phyloP scores from a whole-genome alignment of 805 yeast species.

The Saturnispora serradocipensis region DNA sequence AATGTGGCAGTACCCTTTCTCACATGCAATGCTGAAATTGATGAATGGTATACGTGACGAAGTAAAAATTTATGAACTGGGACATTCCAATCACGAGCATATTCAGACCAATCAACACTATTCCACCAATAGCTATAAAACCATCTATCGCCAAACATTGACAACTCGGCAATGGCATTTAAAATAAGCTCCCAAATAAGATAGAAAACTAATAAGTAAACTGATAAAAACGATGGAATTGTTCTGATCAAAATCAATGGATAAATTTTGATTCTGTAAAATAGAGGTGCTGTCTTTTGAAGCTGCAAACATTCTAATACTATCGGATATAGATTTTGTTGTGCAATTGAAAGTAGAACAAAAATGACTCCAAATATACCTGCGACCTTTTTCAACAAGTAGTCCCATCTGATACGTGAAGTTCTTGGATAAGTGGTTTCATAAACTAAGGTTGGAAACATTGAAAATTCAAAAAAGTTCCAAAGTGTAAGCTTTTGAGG shows the following conservation, averaged over 20 bases:
- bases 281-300: constrained; percentile 37
- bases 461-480: constrained; percentile 69
- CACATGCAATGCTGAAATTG: constrained; percentile 66
- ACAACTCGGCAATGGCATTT: constrained; percentile 82
- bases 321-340: constrained; percentile 62
- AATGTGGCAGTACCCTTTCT: constrained; percentile 63
- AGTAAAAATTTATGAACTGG: constrained; percentile 87
- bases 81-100: constrained; percentile 86
- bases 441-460: constrained; percentile 86
- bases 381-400: constrained; percentile 55
- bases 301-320: constrained; percentile 51
- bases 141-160: constrained; percentile 79
- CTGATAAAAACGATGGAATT: constrained; percentile 68
- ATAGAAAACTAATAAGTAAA: constrained; percentile 73
- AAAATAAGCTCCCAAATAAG: constrained; percentile 93
- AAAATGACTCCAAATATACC: constrained; percentile 85
- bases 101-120: constrained; percentile 86
- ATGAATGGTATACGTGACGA: constrained; percentile 89
- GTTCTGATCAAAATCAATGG: constrained; percentile 60
- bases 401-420: constrained; percentile 53
- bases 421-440: constrained; percentile 80
- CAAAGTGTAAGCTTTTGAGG: constrained; percentile 60
- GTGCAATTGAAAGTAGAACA: constrained; percentile 70
- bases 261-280: constrained; percentile 36
- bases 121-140: constrained; percentile 99